Percentiles rank a stretch among this genome's conserved stretches.
These are phyloP conservation scores for Leccinum subgranulosum DNA, from an alignment of 768 basidiomycete genomes.

Conservation along the genomic window DNA sequence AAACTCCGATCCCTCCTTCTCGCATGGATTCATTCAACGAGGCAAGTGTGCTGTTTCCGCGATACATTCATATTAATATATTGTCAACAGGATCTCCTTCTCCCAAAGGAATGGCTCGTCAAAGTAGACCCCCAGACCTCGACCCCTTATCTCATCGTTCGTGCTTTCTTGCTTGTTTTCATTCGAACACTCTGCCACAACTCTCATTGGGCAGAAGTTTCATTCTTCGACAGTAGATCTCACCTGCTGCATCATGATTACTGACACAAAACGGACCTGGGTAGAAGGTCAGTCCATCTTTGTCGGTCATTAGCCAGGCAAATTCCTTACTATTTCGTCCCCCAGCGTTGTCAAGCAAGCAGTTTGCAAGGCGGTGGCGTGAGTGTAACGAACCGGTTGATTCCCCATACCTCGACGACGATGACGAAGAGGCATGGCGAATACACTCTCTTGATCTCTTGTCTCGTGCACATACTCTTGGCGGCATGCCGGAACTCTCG, in stretches of 20 bases:
- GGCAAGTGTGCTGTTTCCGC: background rate
- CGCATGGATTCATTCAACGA: slow-evolving; percentile 48
- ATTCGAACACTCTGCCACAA: slow-evolving; percentile 6
- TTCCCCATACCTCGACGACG: slow-evolving; percentile 27
- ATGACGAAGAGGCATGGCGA: slow-evolving; percentile 65
- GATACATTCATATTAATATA: background rate
- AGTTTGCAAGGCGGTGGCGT: slow-evolving; percentile 70
- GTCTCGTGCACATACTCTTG: slow-evolving; percentile 58
- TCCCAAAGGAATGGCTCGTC: slow-evolving; percentile 72
- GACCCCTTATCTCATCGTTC: slow-evolving; percentile 69
- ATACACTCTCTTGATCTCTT: slow-evolving; percentile 51
- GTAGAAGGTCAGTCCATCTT: slow-evolving; percentile 53
- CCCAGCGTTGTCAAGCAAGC: slow-evolving; percentile 52
- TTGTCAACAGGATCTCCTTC: slow-evolving; percentile 51
- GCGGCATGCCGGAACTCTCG: slow-evolving; percentile 50
- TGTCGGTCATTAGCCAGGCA: slow-evolving; percentile 21
- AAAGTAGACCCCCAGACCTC: slow-evolving; percentile 59
- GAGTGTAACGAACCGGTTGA: slow-evolving; percentile 44
- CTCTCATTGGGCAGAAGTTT: slow-evolving; percentile 53
- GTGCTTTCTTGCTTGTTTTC: slow-evolving; percentile 29
- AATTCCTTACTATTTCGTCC: slow-evolving; percentile 12
- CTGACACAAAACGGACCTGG: slow-evolving; percentile 76
- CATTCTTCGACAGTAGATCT: slow-evolving; percentile 51
- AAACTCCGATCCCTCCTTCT: slow-evolving; percentile 20
- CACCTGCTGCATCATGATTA: slow-evolving; percentile 59